Conservation (phyloP, 257 asterid species). For the Forsythia viridissima region DNA sequence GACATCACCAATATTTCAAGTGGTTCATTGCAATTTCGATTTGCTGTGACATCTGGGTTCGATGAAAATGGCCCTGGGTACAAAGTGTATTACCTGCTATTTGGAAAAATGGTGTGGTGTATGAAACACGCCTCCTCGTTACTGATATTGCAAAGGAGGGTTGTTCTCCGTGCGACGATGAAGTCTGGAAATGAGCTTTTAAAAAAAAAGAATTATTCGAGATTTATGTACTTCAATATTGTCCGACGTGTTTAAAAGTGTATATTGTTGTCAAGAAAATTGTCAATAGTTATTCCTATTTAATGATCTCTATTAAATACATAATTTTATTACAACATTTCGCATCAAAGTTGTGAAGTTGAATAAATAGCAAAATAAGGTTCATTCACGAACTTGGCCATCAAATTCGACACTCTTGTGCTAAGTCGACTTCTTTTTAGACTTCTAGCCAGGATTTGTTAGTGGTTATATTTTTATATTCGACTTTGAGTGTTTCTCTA, state of each 20-base stretch:
- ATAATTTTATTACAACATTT: no score
- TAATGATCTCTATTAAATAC: no score
- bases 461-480: no score
- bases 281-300: neutral
- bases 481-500: no score
- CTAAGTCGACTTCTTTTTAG: no score
- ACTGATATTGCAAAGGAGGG: neutral
- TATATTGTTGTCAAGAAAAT: no score
- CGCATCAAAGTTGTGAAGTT: no score
- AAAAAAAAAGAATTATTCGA: no score
- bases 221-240: neutral
- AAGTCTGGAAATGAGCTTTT: neutral
- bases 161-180: neutral
- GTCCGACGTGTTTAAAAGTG: neutral
- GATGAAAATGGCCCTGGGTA: slow-evolving; percentile 10
- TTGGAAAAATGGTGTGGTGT: slow-evolving; percentile 4
- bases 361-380: no score
- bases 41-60: slow-evolving; percentile 2
- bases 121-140: neutral
- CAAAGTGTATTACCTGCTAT: neutral
- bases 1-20: neutral
- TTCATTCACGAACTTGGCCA: no score
- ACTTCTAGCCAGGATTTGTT: no score
- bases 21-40: slow-evolving; percentile 9
- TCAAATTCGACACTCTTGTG: no score